Base-by-base conservation (phyloP, 495 filamentous ascomycete species). In the Neurospora hispaniola region DNA sequence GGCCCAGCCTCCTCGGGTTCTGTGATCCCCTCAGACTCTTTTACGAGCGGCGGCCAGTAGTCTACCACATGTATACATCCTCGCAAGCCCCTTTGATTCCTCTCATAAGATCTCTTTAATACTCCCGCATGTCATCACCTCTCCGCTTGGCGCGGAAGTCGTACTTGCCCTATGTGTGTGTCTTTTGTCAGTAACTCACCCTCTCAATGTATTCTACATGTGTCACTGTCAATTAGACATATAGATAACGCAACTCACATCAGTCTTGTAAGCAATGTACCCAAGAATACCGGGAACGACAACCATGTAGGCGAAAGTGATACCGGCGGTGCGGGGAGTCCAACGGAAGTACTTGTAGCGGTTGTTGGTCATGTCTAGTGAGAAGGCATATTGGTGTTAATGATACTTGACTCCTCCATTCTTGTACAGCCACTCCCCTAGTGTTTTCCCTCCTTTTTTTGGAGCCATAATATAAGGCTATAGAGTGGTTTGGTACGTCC, bases 281-380 rank as follows among this genome's bases (percentile, higher is more conserved):
- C 89, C 89, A 71, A 97, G 48, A 42, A 90, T 81, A 41, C 81
- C 79, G 7, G 96, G 96, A 31, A 98, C 86, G 43, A 88, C 82
- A 38, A 89, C 82, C 72, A 90, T 86, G 82, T 93, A 97, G 42
- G 89, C 79, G 77, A 97, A 88, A 5, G 89, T 91, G 74, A 97
- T 74, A 85, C 88, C 88, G 35, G 92, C 93, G 62, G 94, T 96
- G 75, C 92, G 86, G 35, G 89, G 86, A 16, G 90, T 98, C 92
- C 92, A 98, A 78, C 93, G 88, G 88, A 98, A 99, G 88, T 94
- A 97, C 84, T 92, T 94, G 88, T 94, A 91, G 69, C 96, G 92
- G 85, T 96, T 94, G 75, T 85, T 80, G 76, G 86, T 88, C 89
- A 98, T 92, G 79, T 91, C 96, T 99, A 6, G 78, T 78, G 54